Evolutionary conservation across 2,329 filamentous ascomycete genomes (phyloP).

Genomic region (Alternaria solani): DNA sequence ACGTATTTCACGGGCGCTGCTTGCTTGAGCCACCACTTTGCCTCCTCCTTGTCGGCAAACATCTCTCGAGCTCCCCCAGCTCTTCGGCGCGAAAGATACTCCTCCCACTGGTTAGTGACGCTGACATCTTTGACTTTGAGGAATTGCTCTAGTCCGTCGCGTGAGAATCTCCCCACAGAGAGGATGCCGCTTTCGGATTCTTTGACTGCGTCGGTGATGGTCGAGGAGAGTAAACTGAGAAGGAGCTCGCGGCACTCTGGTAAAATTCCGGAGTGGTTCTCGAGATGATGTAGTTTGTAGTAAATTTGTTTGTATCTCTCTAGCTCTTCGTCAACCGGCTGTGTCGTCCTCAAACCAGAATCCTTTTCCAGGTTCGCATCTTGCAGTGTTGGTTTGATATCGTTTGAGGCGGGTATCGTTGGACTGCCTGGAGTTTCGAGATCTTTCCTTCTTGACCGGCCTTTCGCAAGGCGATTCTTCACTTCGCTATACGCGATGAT

Average conservation of each 20-base stretch:
- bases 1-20: conserved; percentile 57
- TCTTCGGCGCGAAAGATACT: conserved; percentile 47
- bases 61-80: conserved; percentile 49
- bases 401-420: conserved; percentile 2
- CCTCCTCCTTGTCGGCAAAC: conserved; percentile 47
- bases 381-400: conserved; percentile 4
- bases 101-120: conserved; percentile 44
- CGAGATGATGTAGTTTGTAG: conserved; percentile 54
- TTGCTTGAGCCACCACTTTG: conserved; percentile 53
- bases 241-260: conserved; percentile 46
- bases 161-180: conserved; percentile 42
- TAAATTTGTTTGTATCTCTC: conserved; percentile 48
- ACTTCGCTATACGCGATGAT: conserved; percentile 28
- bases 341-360: background rate
- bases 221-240: conserved; percentile 48
- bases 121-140: conserved; percentile 43
- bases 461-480: conserved; percentile 24
- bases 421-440: conserved; percentile 23
- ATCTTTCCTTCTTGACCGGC: conserved; percentile 25
- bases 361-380: background rate
- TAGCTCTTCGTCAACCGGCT: conserved; percentile 9
- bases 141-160: conserved; percentile 35
- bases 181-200: conserved; percentile 37
- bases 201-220: conserved; percentile 32
- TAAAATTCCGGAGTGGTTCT: conserved; percentile 48